Conservation (phyloP, 192 early-diverging fungal genomes). For the Spizellomyces sp. region DNA sequence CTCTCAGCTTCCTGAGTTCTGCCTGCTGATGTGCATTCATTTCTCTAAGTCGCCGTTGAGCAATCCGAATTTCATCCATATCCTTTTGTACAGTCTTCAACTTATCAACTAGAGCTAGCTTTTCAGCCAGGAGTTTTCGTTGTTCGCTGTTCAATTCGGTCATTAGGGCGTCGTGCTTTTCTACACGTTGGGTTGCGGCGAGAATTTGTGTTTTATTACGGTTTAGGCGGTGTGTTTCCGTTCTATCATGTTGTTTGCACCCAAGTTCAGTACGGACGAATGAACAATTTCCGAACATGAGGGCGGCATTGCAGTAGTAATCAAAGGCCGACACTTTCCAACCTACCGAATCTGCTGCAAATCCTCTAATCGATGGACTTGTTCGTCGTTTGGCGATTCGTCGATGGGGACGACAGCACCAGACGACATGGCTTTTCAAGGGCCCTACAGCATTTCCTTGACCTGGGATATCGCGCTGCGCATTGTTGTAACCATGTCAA, state of each 20-base stretch:
- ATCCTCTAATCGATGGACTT: not conserved
- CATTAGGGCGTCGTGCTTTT: slow-evolving; percentile 2
- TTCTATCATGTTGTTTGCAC: not conserved
- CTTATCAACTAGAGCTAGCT: not conserved
- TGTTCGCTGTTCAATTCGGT: not conserved
- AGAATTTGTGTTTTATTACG: not conserved
- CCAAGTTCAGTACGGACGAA: not conserved
- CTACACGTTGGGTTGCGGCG: not conserved
- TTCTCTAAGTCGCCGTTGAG: not conserved
- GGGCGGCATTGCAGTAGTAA: too few relatives aligned
- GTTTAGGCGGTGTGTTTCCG: not conserved
- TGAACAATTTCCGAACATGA: too few relatives aligned
- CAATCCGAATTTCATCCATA: not conserved
- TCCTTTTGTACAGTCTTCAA: not conserved
- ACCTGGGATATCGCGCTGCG: too few relatives aligned
- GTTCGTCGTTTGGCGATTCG: not conserved
- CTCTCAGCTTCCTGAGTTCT: not conserved
- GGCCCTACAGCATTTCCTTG: too few relatives aligned
- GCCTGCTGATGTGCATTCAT: not conserved
- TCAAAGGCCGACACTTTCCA: not conserved
- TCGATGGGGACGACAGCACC: too few relatives aligned
- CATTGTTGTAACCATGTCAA: too few relatives aligned
- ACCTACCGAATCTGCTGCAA: slow-evolving; percentile 1
- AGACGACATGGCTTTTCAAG: too few relatives aligned
- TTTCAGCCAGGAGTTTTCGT: not conserved